Evolutionary conservation across 2,329 filamentous ascomycete species (phyloP), one percentile per base, ranked within the genome.

Genomic region (Neonectria hederae): DNA sequence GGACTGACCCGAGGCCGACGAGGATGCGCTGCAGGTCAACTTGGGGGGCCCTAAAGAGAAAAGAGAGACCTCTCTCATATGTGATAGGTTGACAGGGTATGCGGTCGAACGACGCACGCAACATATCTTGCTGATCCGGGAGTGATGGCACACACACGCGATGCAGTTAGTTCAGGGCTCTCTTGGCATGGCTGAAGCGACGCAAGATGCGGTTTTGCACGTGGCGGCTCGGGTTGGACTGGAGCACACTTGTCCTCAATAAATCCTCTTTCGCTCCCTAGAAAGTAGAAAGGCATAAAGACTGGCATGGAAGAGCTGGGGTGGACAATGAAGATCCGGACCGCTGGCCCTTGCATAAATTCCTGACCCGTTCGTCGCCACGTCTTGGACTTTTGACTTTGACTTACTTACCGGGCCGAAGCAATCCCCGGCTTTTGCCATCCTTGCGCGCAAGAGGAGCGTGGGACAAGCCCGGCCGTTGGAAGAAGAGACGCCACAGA

Each of bases 401-500:
- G 13, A 17, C 32, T 13, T 35, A 17, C 13, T 14, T 13, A 35
- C 32, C 32, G 32, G 13, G 13, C 13, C 32, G 32, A 11, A 30
- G 28, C 10, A 30, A 11, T 11, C 10, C 13, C 14, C 17, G 13
- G 5, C 35, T 14, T 38, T 19, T 8, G 17, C 19, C 8, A 5
- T 40, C 38, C 32, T 17, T 14, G n/a, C 32, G 32, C 5, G 13
- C 5, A 10, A 35, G 14, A 35, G 32, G 32, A 32, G 5, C 5
- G 30, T 35, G 9, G 32, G 38, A 19, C 4, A n/a, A 19, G 17
- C 14, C 38, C 38, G n/a, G 9, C n/a, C 14, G 35, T n/a, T 40
- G 17, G 14, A 40, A 5, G 52, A 26, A 38, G 30, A 46, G 10
- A 24, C 57, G 49, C 57, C 57, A 53, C 57, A 59, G 40, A 21